Conservation (phyloP, 208 protist genomes). For the Crithidia fasciculata region DNA sequence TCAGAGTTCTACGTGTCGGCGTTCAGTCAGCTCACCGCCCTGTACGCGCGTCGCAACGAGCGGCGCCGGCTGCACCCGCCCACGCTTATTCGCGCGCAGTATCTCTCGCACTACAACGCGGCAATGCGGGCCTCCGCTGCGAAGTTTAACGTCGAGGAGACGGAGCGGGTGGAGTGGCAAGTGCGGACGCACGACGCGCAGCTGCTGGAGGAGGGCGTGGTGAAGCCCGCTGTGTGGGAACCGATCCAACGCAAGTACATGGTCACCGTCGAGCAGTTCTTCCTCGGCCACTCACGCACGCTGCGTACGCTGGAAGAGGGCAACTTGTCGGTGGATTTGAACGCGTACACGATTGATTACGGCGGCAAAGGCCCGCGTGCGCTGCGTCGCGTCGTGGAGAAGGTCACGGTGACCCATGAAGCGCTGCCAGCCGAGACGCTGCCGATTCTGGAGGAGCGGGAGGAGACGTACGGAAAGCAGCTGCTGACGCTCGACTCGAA, state of each 20-base stretch:
- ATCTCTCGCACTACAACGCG: slow-evolving; percentile 76
- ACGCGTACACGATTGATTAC: slow-evolving; percentile 71
- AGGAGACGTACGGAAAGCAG: slow-evolving; percentile 36
- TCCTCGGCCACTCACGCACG: slow-evolving; percentile 62
- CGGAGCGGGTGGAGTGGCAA: slow-evolving; percentile 78
- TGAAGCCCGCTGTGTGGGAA: slow-evolving; percentile 84
- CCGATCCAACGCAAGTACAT: slow-evolving; percentile 69
- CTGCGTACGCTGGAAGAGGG: slow-evolving; percentile 58
- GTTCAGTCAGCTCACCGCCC: slow-evolving; percentile 50
- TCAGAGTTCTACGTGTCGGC: slow-evolving; percentile 34
- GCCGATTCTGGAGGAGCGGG: slow-evolving; percentile 30
- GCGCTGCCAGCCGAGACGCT: slow-evolving; percentile 23
- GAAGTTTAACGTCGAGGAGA: slow-evolving; percentile 71
- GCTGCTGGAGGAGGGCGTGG: slow-evolving; percentile 79
- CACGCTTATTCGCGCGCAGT: slow-evolving; percentile 79
- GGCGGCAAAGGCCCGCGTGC: slow-evolving; percentile 76
- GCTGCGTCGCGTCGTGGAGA: slow-evolving; percentile 67
- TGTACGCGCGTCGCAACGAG: slow-evolving; percentile 59
- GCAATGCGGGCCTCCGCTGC: slow-evolving; percentile 63
- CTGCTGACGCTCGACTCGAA: slow-evolving; percentile 42
- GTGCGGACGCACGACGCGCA: slow-evolving; percentile 68
- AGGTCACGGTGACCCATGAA: slow-evolving; percentile 63
- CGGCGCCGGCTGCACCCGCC: slow-evolving; percentile 71
- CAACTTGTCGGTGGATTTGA: slow-evolving; percentile 53
- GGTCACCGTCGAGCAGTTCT: slow-evolving; percentile 67